Evolutionary conservation across 805 yeast species (phyloP).

Genomic region (Sugiyamaella lignohabitans): DNA sequence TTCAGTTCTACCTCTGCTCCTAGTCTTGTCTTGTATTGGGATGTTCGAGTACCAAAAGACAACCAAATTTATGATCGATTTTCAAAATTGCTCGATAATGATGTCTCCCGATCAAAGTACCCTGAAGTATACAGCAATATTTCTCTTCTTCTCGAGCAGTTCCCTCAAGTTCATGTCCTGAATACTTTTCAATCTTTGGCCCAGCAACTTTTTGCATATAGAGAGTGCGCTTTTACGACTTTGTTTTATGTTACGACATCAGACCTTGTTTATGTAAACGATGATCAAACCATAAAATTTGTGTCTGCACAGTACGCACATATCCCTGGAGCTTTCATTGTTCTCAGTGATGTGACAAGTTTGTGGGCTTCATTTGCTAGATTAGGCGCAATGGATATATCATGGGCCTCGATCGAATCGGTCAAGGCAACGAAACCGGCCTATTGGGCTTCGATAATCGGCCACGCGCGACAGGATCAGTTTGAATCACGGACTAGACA

Average conservation of each 20-base stretch:
- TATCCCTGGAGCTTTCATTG: slow-evolving; percentile 13
- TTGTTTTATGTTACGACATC: slow-evolving; percentile 3
- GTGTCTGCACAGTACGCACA: slow-evolving; percentile 13
- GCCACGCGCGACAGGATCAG: slow-evolving; percentile 1
- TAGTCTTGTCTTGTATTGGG: neutral
- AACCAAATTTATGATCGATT: neutral
- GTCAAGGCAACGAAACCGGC: slow-evolving; percentile 1
- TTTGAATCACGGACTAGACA: slow-evolving; percentile 8
- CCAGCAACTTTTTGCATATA: slow-evolving; percentile 8
- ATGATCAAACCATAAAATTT: slow-evolving; percentile 8
- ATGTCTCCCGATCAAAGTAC: neutral
- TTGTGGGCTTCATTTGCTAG: slow-evolving; percentile 9
- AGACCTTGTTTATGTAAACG: neutral
- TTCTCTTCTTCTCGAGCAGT: neutral
- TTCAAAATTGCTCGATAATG: neutral
- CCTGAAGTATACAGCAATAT: neutral
- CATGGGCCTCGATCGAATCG: neutral
- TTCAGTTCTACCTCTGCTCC: no score
- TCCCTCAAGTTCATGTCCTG: neutral
- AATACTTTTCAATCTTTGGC: neutral
- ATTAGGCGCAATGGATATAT: slow-evolving; percentile 5
- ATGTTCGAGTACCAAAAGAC: neutral
- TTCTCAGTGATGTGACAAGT: slow-evolving; percentile 5
- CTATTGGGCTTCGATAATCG: neutral
- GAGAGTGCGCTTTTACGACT: slow-evolving; percentile 4